Evolutionary conservation across 2,329 filamentous ascomycete genomes (phyloP).

Genomic region (Fusarium sp.): DNA sequence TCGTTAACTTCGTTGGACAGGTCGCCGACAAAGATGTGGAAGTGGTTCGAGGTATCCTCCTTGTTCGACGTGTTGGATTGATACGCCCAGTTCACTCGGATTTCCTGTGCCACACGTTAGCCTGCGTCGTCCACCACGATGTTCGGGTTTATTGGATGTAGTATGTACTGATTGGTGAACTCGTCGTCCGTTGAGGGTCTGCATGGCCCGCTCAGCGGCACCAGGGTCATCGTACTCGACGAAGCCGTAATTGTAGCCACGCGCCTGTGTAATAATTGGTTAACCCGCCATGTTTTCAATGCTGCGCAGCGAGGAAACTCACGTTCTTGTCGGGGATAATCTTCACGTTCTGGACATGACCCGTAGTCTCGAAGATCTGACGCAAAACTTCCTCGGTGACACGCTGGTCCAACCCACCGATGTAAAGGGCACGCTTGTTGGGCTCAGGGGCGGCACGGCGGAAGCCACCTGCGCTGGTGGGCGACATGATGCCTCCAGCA

Average conservation of each 20-base stretch:
- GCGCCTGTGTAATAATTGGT: conserved; percentile 69
- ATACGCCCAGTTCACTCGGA: conserved; percentile 99
- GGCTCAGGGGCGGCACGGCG: conserved; percentile 95
- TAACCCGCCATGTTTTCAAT: conserved; percentile 11
- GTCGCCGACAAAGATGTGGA: conserved; percentile 98
- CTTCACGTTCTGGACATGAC: conserved; percentile 98
- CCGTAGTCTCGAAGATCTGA: conserved; percentile 98
- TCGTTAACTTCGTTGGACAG: conserved; percentile 99
- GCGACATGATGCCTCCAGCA: conserved; percentile 78
- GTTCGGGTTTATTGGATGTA: neutral
- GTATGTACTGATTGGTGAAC: conserved; percentile 86
- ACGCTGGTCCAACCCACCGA: conserved; percentile 91
- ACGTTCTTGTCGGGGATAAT: conserved; percentile 99
- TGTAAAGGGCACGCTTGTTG: conserved; percentile 97
- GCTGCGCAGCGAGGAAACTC: conserved; percentile 55
- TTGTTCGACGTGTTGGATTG: conserved; percentile 94
- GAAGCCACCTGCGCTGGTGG: conserved; percentile 81
- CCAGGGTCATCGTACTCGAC: conserved; percentile 98
- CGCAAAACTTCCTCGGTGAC: conserved; percentile 96
- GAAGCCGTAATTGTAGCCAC: conserved; percentile 99
- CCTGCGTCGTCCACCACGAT: conserved; percentile 8
- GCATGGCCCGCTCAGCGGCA: conserved; percentile 96
- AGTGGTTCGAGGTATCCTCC: conserved; percentile 97
- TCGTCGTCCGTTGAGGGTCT: conserved; percentile 91
- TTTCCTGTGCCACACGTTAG: conserved; percentile 72